phyloP scores from a whole-genome alignment of 345 rosid genomes.

The Aegle marmelos region DNA sequence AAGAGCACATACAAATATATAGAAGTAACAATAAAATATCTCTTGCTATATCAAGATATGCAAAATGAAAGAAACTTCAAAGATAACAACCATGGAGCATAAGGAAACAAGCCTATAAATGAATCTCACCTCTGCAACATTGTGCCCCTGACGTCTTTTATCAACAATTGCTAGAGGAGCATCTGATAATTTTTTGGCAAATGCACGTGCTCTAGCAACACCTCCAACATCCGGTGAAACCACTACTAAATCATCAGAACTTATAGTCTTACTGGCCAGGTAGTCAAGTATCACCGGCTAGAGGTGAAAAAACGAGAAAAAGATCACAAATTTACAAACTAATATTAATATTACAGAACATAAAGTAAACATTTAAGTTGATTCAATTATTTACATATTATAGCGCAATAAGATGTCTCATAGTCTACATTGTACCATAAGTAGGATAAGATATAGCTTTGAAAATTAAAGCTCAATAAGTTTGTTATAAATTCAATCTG shows the following conservation, averaged over 20 bases:
- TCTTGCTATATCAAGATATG: neutral
- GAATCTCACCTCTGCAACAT: conserved; percentile 84
- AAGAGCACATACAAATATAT: neutral
- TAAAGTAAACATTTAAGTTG: neutral
- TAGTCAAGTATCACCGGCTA: conserved; percentile 98
- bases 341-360: neutral
- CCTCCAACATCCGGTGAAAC: conserved; percentile 99
- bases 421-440: neutral
- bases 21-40: neutral
- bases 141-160: conserved; percentile 94
- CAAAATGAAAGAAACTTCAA: neutral
- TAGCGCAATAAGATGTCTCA: neutral
- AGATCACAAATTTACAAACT: conserved; percentile 1
- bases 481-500: neutral
- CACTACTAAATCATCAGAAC: conserved; percentile 84
- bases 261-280: conserved; percentile 89
- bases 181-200: conserved; percentile 91
- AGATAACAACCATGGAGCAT: neutral
- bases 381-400: neutral
- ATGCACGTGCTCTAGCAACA: conserved; percentile 93
- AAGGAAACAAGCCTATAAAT: neutral
- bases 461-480: neutral
- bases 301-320: conserved; percentile 13
- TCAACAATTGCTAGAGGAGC: conserved; percentile 98
- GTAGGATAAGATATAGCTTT: neutral